Conservation (phyloP, 495 filamentous ascomycete genomes). For the Eremomyces bilateralis region DNA sequence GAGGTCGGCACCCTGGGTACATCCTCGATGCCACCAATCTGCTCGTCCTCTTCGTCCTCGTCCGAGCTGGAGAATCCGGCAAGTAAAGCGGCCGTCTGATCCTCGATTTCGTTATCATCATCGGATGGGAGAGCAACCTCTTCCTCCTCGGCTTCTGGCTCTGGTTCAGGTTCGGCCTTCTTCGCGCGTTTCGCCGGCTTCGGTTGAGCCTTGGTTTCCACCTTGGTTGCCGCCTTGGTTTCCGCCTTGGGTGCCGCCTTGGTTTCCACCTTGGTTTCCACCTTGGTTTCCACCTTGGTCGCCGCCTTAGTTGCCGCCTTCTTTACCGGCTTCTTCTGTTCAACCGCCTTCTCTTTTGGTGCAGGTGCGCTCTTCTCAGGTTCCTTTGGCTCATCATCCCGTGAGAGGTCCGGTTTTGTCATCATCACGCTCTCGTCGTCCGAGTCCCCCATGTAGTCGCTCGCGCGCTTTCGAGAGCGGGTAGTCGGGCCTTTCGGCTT, state of each 20-base stretch:
- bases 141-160: neutral
- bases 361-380: slow-evolving; percentile 12
- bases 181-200: slow-evolving; percentile 9
- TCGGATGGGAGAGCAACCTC: neutral
- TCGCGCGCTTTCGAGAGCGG: slow-evolving; percentile 5
- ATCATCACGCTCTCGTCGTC: slow-evolving; percentile 1
- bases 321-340: slow-evolving; percentile 4
- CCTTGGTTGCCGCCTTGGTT: no score
- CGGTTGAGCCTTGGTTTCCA: slow-evolving; percentile 2
- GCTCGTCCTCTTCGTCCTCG: slow-evolving; percentile 30
- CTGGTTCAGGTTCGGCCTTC: neutral
- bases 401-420: neutral
- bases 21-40: slow-evolving; percentile 32
- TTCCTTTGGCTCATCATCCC: slow-evolving; percentile 3
- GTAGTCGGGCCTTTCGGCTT: slow-evolving; percentile 3
- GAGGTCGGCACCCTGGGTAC: slow-evolving; percentile 30
- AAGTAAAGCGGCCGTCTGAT: slow-evolving; percentile 47
- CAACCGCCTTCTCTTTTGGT: slow-evolving; percentile 7
- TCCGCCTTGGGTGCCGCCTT: no score
- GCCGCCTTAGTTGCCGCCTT: slow-evolving; percentile 5
- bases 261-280: no score
- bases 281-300: no score
- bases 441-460: no score
- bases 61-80: slow-evolving; percentile 64
- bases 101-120: slow-evolving; percentile 13